phyloP scores from a whole-genome alignment of 768 basidiomycete species.

The Hericium coralloides region DNA sequence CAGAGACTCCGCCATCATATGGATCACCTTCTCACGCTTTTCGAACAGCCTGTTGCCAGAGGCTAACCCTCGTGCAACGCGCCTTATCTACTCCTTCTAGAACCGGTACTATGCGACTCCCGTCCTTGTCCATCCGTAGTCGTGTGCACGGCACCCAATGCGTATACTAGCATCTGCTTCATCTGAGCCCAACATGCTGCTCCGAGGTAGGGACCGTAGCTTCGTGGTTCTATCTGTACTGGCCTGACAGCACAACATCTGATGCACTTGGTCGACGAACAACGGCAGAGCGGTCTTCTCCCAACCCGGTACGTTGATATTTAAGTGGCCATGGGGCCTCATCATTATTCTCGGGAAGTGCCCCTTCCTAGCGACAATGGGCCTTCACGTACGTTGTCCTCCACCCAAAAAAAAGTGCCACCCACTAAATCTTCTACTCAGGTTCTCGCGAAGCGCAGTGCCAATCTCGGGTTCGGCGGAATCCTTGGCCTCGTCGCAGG shows the following conservation, averaged over 20 bases:
- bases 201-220: too few relatives aligned
- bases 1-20: not conserved
- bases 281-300: too few relatives aligned
- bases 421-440: not conserved
- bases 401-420: too few relatives aligned
- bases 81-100: not conserved
- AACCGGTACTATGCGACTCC: too few relatives aligned
- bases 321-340: not conserved
- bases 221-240: too few relatives aligned
- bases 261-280: too few relatives aligned
- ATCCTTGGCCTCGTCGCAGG: slow-evolving; percentile 9
- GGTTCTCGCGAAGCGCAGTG: slow-evolving; percentile 4
- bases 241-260: too few relatives aligned
- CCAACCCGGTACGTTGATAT: too few relatives aligned
- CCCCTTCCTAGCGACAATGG: not conserved
- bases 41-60: not conserved
- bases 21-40: not conserved
- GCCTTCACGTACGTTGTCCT: not conserved
- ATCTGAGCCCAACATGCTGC: too few relatives aligned
- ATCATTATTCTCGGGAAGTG: not conserved
- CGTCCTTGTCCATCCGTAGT: too few relatives aligned
- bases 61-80: not conserved
- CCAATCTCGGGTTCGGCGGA: not conserved
- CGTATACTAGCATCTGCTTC: too few relatives aligned
- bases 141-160: not conserved